These are phyloP conservation scores for Scutellaria baicalensis DNA, from an alignment of 257 asterid genomes.

Conservation along the genomic window DNA sequence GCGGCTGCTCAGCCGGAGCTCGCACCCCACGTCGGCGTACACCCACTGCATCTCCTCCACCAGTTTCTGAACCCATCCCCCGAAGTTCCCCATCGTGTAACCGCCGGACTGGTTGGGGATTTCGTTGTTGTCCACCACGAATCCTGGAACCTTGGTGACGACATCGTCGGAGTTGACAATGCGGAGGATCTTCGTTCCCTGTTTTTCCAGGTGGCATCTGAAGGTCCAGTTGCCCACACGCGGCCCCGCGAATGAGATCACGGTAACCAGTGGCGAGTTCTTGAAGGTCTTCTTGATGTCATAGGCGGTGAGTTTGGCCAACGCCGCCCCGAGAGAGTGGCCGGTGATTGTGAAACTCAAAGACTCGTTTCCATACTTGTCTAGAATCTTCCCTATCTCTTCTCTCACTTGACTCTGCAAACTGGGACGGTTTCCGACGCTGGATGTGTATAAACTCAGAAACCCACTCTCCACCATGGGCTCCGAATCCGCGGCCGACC, in stretches of 20 bases:
- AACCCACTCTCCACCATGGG: constrained; percentile 96
- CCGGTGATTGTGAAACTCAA: constrained; percentile 86
- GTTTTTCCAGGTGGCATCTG: constrained; percentile 50
- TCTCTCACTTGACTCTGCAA: constrained; percentile 42
- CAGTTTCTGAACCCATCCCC: constrained; percentile 45
- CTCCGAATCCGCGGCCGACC: not conserved
- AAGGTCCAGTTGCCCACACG: constrained; percentile 81
- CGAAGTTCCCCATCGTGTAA: constrained; percentile 9
- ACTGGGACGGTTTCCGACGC: constrained; percentile 32
- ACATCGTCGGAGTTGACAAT: constrained; percentile 85
- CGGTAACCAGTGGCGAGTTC: constrained; percentile 55
- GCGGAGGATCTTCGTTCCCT: constrained; percentile 69
- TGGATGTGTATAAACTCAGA: constrained; percentile 72
- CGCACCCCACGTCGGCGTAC: constrained; percentile 94
- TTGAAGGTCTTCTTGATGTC: constrained; percentile 56
- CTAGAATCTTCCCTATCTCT: constrained; percentile 40
- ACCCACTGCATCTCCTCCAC: constrained; percentile 71
- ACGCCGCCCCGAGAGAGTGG: constrained; percentile 92
- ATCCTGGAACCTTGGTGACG: constrained; percentile 79
- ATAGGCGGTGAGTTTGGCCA: constrained; percentile 79
- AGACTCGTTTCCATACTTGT: constrained; percentile 41
- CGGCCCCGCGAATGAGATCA: constrained; percentile 90
- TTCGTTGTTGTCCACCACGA: constrained; percentile 43
- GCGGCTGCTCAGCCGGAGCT: constrained; percentile 83
- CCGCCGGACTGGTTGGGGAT: not conserved